Percentiles rank a stretch among this genome's conserved stretches.
phyloP scores from a whole-genome alignment of 2,329 filamentous ascomycete genomes.

The Ustilaginoidea virens region DNA sequence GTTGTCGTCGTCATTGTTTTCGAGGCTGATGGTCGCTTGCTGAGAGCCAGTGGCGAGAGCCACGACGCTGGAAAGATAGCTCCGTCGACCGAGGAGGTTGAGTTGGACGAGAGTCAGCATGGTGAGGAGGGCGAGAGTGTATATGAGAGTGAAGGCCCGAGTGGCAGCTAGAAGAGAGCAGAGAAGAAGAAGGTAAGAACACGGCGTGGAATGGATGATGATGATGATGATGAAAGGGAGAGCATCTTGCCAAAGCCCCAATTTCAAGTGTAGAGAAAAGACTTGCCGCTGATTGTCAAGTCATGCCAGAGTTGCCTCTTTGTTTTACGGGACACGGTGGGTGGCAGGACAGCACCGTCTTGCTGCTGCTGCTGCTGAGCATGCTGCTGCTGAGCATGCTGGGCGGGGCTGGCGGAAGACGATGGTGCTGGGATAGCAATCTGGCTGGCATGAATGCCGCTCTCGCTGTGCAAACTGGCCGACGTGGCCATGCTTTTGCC shows the following conservation, averaged over 20 bases:
- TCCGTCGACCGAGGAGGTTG: slow-evolving; percentile 87
- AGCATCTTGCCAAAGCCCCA: too few species aligned
- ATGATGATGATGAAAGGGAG: too few species aligned
- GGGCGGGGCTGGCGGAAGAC: slow-evolving; percentile 13
- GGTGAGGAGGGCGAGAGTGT: slow-evolving; percentile 76
- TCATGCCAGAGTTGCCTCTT: slow-evolving; percentile 97
- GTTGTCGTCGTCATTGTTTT: slow-evolving; percentile 86
- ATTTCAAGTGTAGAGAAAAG: too few species aligned
- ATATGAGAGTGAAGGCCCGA: slow-evolving; percentile 78
- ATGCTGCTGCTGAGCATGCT: too few species aligned
- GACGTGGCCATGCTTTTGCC: slow-evolving; percentile 45
- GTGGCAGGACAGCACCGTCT: slow-evolving; percentile 23
- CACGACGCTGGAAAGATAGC: slow-evolving; percentile 90
- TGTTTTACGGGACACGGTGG: slow-evolving; percentile 46
- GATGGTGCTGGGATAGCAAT: slow-evolving; percentile 40
- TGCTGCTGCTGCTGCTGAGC: too few species aligned
- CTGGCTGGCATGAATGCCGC: slow-evolving; percentile 73
- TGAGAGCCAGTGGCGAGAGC: slow-evolving; percentile 66
- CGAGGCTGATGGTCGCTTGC: slow-evolving; percentile 68
- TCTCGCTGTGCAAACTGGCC: slow-evolving; percentile 61
- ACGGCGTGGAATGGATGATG: too few species aligned
- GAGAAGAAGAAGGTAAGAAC: neutral
- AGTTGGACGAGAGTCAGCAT: slow-evolving; percentile 91
- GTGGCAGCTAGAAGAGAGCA: slow-evolving; percentile 49
- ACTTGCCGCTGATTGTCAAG: slow-evolving; percentile 82